phyloP scores from a whole-genome alignment of 768 basidiomycete species.

The Rickenella mellea region DNA sequence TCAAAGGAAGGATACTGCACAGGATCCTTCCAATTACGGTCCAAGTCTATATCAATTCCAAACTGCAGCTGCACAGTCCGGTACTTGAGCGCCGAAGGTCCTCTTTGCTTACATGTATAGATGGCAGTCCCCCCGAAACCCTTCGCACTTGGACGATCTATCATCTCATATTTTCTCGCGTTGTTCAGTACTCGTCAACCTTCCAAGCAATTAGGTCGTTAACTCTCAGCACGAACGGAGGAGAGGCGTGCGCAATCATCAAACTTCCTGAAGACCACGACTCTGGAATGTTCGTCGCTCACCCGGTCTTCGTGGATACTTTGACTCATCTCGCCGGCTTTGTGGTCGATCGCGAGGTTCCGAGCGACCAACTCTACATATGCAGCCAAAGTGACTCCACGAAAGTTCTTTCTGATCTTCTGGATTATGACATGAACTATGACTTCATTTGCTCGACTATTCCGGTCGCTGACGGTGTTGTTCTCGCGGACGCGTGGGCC shows the following conservation, averaged over 20 bases:
- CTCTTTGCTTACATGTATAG: slow-evolving; percentile 19
- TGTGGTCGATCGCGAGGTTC: slow-evolving; percentile 48
- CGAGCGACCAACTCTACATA: slow-evolving; percentile 47
- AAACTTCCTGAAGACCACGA: slow-evolving; percentile 22
- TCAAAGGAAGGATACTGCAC: slow-evolving; percentile 12
- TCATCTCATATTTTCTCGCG: slow-evolving; percentile 56
- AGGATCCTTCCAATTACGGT: slow-evolving; percentile 35
- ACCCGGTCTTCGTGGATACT: slow-evolving; percentile 57
- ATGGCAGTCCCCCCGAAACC: slow-evolving; percentile 25
- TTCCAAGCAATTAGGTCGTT: slow-evolving; percentile 53
- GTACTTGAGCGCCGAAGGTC: slow-evolving; percentile 23
- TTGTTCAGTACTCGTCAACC: slow-evolving; percentile 50
- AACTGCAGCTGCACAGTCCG: slow-evolving; percentile 29
- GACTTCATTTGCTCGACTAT: slow-evolving; percentile 37
- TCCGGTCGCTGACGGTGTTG: slow-evolving; percentile 31
- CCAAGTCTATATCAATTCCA: slow-evolving; percentile 20
- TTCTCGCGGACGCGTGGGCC: slow-evolving; percentile 44
- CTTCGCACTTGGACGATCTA: slow-evolving; percentile 52
- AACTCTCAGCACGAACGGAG: slow-evolving; percentile 34
- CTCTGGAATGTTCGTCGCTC: slow-evolving; percentile 27
- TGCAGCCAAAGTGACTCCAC: slow-evolving; percentile 46
- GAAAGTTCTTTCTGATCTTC: slow-evolving; percentile 32
- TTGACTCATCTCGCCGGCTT: slow-evolving; percentile 66
- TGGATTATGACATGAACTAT: slow-evolving; percentile 32
- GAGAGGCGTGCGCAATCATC: slow-evolving; percentile 44